These are phyloP conservation scores for Coemansia sp. DNA, from an alignment of 192 early-diverging fungal species.

Conservation along the genomic window DNA sequence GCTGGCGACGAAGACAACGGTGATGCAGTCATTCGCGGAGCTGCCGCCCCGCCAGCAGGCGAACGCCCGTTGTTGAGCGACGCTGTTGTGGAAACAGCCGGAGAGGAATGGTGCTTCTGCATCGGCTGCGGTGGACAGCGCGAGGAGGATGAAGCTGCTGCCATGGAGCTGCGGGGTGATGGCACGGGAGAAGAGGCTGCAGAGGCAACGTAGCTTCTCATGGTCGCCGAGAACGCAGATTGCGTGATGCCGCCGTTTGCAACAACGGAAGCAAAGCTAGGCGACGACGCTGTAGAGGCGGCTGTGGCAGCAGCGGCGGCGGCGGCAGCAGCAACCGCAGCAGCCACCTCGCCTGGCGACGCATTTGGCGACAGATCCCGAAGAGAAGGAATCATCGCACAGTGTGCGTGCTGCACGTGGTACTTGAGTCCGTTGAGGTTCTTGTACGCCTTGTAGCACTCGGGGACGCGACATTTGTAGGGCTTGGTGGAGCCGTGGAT, in stretches of 20 bases:
- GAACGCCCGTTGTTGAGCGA: neutral
- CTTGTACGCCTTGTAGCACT: conserved; percentile 95
- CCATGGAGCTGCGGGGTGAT: neutral
- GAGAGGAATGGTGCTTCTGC: neutral
- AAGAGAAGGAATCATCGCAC: conserved; percentile 54
- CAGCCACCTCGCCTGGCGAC: conserved; percentile 58
- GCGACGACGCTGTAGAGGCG: conserved; percentile 15
- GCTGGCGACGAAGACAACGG: neutral
- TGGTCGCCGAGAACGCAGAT: neutral
- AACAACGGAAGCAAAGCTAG: neutral
- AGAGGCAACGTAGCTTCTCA: neutral
- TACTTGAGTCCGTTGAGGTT: conserved; percentile 96
- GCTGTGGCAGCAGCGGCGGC: conserved; percentile 49
- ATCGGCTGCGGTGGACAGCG: neutral
- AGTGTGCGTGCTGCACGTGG: conserved; percentile 89
- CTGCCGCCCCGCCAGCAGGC: neutral
- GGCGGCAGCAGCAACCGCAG: conserved; percentile 61
- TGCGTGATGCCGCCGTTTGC: neutral
- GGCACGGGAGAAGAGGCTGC: neutral
- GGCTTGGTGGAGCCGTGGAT: conserved; percentile 63
- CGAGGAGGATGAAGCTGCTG: neutral
- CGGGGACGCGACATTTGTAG: conserved; percentile 72
- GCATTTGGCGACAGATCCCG: conserved; percentile 52
- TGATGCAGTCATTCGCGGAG: neutral
- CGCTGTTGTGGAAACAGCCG: neutral